These are phyloP conservation scores for Penicillium angulare DNA, from an alignment of 495 filamentous ascomycete genomes.

Conservation along the genomic window DNA sequence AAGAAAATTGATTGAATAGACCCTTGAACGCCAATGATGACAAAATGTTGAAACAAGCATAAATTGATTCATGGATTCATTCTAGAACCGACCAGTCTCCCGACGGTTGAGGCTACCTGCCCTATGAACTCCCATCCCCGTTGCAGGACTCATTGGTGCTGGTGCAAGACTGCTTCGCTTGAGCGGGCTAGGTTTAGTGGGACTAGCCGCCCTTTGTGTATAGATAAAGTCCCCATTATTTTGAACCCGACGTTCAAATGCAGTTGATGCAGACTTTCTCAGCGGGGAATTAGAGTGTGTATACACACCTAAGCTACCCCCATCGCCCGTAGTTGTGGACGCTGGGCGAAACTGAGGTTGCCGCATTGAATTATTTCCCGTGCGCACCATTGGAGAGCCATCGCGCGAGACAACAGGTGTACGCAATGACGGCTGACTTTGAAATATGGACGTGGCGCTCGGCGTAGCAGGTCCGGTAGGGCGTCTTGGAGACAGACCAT, in stretches of 20 bases:
- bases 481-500: conserved; percentile 45
- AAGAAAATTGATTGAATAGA: no score
- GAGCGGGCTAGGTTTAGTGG: conserved; percentile 41
- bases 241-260: conserved; percentile 40
- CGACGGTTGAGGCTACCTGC: conserved; percentile 27
- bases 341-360: conserved; percentile 56
- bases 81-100: conserved; percentile 41
- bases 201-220: conserved; percentile 38
- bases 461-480: conserved; percentile 27
- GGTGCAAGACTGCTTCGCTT: conserved; percentile 45
- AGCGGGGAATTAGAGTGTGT: conserved; percentile 79
- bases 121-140: conserved; percentile 29
- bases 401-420: conserved; percentile 49
- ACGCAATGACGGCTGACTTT: conserved; percentile 29
- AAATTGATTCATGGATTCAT: conserved; percentile 10
- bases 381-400: conserved; percentile 49
- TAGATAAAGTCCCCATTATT: conserved; percentile 38
- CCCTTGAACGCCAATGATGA: no score
- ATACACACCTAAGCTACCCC: conserved; percentile 78
- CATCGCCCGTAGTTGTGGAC: conserved; percentile 52
- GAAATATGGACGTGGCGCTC: conserved; percentile 23
- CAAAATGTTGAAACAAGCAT: not conserved
- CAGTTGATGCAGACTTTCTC: conserved; percentile 57
- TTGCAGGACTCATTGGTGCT: conserved; percentile 26
- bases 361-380: conserved; percentile 47